These are phyloP conservation scores for Vitis rupestris DNA, from an alignment of 164 flowering plant genomes.

Conservation along the genomic window DNA sequence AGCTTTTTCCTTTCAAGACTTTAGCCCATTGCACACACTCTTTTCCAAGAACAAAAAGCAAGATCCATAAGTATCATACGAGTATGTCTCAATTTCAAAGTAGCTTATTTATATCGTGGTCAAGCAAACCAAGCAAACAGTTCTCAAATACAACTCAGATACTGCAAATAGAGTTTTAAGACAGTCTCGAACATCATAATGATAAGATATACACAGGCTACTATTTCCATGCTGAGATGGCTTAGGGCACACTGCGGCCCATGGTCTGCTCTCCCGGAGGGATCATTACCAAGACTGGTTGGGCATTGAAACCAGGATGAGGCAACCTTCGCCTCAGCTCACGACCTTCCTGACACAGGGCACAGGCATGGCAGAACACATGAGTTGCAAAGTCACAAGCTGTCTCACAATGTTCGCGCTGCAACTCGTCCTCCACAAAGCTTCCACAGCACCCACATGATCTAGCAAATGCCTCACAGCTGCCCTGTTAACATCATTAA, in stretches of 20 bases:
- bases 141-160: not conserved
- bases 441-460: conserved; percentile 80
- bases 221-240: too few species aligned
- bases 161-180: not conserved
- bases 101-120: not conserved
- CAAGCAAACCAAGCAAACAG: not conserved
- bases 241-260: conserved; percentile 48
- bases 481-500: conserved; percentile 59
- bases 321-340: conserved; percentile 87
- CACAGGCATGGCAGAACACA: conserved; percentile 70
- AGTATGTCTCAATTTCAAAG: not conserved
- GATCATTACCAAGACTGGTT: conserved; percentile 65
- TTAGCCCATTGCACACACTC: too few species aligned
- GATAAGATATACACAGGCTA: conserved; percentile 6
- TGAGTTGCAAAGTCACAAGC: conserved; percentile 85
- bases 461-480: conserved; percentile 70
- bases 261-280: conserved; percentile 82
- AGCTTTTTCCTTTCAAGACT: too few species aligned
- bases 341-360: conserved; percentile 96
- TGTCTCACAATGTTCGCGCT: conserved; percentile 71
- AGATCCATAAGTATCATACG: too few species aligned
- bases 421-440: conserved; percentile 62
- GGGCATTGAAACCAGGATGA: conserved; percentile 79
- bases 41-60: too few species aligned
- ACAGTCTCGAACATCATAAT: not conserved